Conservation (phyloP, 768 basidiomycete genomes). For the Pluteus cervinus region DNA sequence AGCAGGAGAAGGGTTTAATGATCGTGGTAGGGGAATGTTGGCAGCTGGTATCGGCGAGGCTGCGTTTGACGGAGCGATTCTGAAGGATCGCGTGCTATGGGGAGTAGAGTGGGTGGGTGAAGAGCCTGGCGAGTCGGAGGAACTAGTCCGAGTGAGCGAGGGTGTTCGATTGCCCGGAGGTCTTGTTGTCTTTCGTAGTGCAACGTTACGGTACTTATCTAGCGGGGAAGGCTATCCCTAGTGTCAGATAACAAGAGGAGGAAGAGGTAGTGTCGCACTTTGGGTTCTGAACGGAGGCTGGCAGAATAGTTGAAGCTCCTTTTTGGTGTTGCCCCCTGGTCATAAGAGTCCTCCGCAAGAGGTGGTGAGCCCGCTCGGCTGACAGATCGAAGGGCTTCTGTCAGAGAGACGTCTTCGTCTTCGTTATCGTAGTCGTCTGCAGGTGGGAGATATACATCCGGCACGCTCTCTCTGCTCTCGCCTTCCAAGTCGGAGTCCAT, state of each 20-base stretch:
- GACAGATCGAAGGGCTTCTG: slow-evolving; percentile 52
- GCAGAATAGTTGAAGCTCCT: slow-evolving; percentile 54
- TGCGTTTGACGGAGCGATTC: slow-evolving; percentile 28
- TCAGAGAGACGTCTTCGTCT: slow-evolving; percentile 42
- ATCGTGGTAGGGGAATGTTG: slow-evolving; percentile 46
- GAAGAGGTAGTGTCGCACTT: slow-evolving; percentile 30
- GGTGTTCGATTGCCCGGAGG: slow-evolving; percentile 55
- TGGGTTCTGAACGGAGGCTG: slow-evolving; percentile 55
- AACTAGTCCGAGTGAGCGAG: slow-evolving; percentile 57
- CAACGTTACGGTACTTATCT: slow-evolving; percentile 59
- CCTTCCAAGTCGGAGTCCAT: slow-evolving; percentile 27
- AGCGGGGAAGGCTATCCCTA: slow-evolving; percentile 51
- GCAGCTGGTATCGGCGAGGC: slow-evolving; percentile 43
- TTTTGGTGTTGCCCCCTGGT: slow-evolving; percentile 37
- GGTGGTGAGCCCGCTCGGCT: slow-evolving; percentile 51
- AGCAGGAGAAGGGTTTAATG: slow-evolving; percentile 43
- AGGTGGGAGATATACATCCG: slow-evolving; percentile 47
- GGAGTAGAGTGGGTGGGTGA: slow-evolving; percentile 64
- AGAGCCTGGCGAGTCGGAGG: slow-evolving; percentile 51
- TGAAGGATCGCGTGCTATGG: slow-evolving; percentile 43
- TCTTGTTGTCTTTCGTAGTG: slow-evolving; percentile 48
- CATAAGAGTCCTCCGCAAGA: slow-evolving; percentile 26
- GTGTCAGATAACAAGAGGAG: slow-evolving; percentile 1
- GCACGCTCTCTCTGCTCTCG: slow-evolving; percentile 44
- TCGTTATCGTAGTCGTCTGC: slow-evolving; percentile 35